A percentile compares a stretch with the other conserved stretches of the same genome.
phyloP scores from a whole-genome alignment of 2,329 filamentous ascomycete species.

The Dactylellina sp. region DNA sequence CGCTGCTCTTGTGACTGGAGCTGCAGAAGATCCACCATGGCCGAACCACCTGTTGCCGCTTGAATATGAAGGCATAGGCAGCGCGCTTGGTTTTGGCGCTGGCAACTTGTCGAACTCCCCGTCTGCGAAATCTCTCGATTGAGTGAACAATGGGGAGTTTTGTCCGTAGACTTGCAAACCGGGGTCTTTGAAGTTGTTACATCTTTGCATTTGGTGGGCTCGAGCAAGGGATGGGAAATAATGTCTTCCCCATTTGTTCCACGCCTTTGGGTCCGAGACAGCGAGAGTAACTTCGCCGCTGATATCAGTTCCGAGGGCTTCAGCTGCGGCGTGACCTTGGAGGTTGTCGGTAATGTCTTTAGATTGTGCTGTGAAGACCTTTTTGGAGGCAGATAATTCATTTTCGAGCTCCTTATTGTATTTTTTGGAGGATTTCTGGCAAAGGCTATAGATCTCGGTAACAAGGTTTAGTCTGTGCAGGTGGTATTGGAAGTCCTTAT shows the following conservation, averaged over 20 bases:
- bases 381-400: constrained; percentile 6
- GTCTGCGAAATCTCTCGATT: constrained; percentile 68
- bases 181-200: constrained; percentile 73
- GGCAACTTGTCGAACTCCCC: constrained; percentile 63
- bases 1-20: not conserved
- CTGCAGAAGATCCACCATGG: not conserved
- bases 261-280: constrained; percentile 65
- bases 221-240: constrained; percentile 71
- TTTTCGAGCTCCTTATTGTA: not conserved
- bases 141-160: constrained; percentile 68
- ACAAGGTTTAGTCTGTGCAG: constrained; percentile 47
- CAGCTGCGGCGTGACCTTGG: constrained; percentile 61
- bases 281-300: constrained; percentile 66
- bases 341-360: constrained; percentile 22
- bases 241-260: constrained; percentile 69
- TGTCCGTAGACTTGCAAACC: constrained; percentile 70
- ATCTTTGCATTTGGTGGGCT: constrained; percentile 70
- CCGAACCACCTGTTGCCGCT: constrained; percentile 5
- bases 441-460: constrained; percentile 39
- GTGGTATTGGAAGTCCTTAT: constrained; percentile 47
- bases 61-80: constrained; percentile 31
- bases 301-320: constrained; percentile 69
- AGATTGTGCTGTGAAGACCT: constrained; percentile 28
- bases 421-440: constrained; percentile 52
- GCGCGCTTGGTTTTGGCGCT: constrained; percentile 58